Evolutionary conservation across 805 yeast genomes (phyloP), one percentile per base, ranked within the genome.

Genomic region (Sugiyamaella marilandica): DNA sequence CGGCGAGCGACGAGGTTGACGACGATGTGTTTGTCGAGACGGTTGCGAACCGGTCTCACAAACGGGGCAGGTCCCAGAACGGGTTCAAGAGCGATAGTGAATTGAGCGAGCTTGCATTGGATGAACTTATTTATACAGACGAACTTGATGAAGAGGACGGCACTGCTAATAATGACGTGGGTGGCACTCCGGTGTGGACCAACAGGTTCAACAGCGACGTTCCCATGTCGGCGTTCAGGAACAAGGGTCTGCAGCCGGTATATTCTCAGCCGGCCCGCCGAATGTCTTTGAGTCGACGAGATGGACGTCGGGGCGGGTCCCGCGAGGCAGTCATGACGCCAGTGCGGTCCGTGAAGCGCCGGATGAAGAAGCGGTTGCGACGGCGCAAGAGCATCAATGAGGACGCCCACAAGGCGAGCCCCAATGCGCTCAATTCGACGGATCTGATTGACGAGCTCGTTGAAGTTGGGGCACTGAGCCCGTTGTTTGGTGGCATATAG

Each of bases 191-290:
- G 56, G 66, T 45, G 59, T 49, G 76, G 66, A 54, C 71, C 68
- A 66, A 61, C 51, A 56, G 58, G 47, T 61, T 59, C 49, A 69
- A 69, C 64, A 79, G 77, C 65, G 76, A 76, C 51, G 83, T 89
- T 8, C 97, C 97, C 2, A 70, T 91, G 39, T 87, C 95, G 1
- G 97, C 97, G 0, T 92, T 92, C 67, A 75, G 98, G 64, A 91
- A 89, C 70, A 85, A 89, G 63, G 85, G 86, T 10, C 68, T 80
- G 13, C 61, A 58, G 10, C 64, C 55, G 10, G 26, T 33, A 24
- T 53, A 52, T 18, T 47, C 49, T 29, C 53, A 52, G 41, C 57
- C 64, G 32, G 49, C 54, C 18, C 57, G 61, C 10, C 61, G 67
- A 11, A 49, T 57, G 49, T 53, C 63, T 13, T 43, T 55, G 3